Base-by-base conservation (phyloP, 2,329 filamentous ascomycete genomes). In the Claviceps purpurea region DNA sequence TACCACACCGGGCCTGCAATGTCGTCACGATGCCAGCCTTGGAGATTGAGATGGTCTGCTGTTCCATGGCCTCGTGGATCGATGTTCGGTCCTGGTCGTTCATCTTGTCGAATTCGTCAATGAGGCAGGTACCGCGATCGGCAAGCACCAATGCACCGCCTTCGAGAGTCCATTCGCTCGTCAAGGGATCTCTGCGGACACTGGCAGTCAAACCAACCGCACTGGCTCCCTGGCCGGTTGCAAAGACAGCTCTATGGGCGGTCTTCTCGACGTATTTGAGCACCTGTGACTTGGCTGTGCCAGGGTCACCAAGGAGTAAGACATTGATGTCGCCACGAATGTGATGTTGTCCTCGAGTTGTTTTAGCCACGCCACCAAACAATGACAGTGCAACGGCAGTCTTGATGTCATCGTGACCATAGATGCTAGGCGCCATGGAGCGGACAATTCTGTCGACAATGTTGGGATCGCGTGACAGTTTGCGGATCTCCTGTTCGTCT, bases 61-160 rank as follows among this genome's bases (percentile, higher is more conserved):
- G 93, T 69, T 98, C 93, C 93, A 98, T 98, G 55, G 93, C 93
- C 75, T 98, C 93, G 77, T 98, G 93, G 60, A 98, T 98, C 7
- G 89, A 95, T 1, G 93, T 97, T 58, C 93, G 82, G 68, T 98
- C 93, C 65, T 97, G 89, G 66, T 98, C 93, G 67, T 97, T 97
- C 93, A 98, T 98, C 77, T 98, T 98, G 78, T 98, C 93, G 62
- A 98, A 98, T 70, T 98, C 93, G 62, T 98, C 93, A 56, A 98
- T 98, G 34, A 98, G 76, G 63, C 93, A 97, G 16, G 89, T 95
- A 42, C 93, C 93, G 58, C 88, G 85, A 66, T 98, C 93, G 16
- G 93, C 93, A 52, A 98, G 80, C 62, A 98, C 93, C 11, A 98
- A 76, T 4, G 93, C 93, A 64, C 93, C 93, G 56, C 93, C 93